Evolutionary conservation across 768 basidiomycete species (phyloP), one percentile per base, ranked within the genome.

Genomic region (Suillus subluteus): DNA sequence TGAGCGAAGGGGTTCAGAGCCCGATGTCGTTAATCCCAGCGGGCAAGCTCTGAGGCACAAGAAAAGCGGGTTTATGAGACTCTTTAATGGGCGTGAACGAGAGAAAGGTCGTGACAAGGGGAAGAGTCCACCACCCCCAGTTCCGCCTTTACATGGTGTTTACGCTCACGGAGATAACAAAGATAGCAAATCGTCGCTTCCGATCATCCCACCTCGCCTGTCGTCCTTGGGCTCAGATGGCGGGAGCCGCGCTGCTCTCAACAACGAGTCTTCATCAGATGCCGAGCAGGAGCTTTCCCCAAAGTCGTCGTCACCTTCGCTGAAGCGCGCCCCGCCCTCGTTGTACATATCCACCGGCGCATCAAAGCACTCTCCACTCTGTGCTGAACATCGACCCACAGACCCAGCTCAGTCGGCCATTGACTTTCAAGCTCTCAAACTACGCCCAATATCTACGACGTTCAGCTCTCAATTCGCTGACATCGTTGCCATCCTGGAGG

Each of bases 41-140:
- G 80, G 79, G 12, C 90, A 87, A 70, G 69, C 78, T 2, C 75
- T 94, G 61, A 91, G 86, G 71, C 89, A 90, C 67, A 93, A 91
- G 81, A 94, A 90, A 75, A 94, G 92, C 68, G 92, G 85, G 4
- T 92, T 95, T 73, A 86, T 94, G 88, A 82, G 90, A 62, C 78
- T 95, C 13, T 93, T 94, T 73, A 87, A 89, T 71, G 82, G 83
- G 21, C 83, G 82, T 62, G 84, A 85, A 50, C 40, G 69, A 56
- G 46, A 68, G 65, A 79, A 70, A 52, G 68, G 50, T 65, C 65
- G 68, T 15, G 75, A 76, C 59, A 79, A 68, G 48, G 82, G 86
- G 26, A 78, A 73, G 65, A 73, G 72, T 6, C 76, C 77, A 9
- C 84, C 84, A 2, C 88, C 88, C 7, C 88, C 91, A 21, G 82